Base-by-base conservation (phyloP, 345 rosid genomes). In the Microcos paniculata region DNA sequence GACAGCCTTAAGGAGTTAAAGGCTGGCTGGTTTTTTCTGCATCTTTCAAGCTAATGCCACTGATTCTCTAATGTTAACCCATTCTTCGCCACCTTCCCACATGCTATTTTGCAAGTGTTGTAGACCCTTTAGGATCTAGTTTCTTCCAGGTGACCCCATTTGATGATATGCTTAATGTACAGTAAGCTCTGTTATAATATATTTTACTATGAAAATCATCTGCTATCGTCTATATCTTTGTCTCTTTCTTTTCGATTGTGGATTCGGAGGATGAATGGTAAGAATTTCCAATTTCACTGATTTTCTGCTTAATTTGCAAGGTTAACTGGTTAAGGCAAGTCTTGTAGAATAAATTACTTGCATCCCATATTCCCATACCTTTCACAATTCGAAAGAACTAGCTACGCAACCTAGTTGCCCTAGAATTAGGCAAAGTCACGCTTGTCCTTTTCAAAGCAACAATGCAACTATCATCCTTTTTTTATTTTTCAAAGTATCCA, bases 21-120 rank as follows among this genome's bases (percentile, higher is more conserved):
- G 67, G 46, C 46, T 62, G 45, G 67, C 43, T 31, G 43, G 66
- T 18, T 31, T 64, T 64, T 40, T 11, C 71, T 14, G 24, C 45
- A 23, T 65, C 49, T 6, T 13, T 13, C 55, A 26, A 24, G 71
- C 77, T 62, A 82, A 65, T 74, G 72, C 53, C 64, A 49, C 74
- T 51, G 73, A 77, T 78, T 76, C 38, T 65, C 80, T 80, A 82
- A 79, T 82, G 76, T 65, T 80, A 80, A 84, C 80, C 83, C 68
- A 69, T 78, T 78, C 81, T 72, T 62, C 74, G 49, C 59, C 33
- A 67, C 74, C 31, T 24, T 42, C 42, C 45, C 28, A 57, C 57
- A 53, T n/a, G 48, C 61, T 57, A 67, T 43, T 28, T 72, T 38
- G 70, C 73, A 59, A 80, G 74, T 57, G 59, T 64, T 56, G 18